Percentiles rank a stretch among this genome's conserved stretches.
Conservation (phyloP, 2,329 filamentous ascomycete genomes). For the Ceratocystis variospora region DNA sequence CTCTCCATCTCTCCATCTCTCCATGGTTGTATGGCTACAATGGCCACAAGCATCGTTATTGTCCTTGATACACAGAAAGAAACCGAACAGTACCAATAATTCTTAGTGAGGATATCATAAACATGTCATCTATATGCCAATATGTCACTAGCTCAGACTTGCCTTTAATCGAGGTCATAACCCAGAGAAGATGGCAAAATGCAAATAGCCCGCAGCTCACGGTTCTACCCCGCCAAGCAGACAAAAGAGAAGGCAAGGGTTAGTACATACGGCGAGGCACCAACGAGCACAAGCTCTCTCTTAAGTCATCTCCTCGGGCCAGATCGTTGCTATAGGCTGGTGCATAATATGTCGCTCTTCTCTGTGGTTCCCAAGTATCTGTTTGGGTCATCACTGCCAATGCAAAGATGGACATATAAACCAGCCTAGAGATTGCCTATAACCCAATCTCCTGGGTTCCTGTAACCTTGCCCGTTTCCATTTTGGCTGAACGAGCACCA, state of each 20-base stretch:
- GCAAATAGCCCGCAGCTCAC: no score
- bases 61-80: background rate
- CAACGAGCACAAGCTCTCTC: conserved; percentile 35
- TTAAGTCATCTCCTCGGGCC: conserved; percentile 9
- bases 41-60: background rate
- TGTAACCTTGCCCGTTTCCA: conserved; percentile 55
- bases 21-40: background rate
- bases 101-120: background rate
- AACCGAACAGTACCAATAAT: background rate
- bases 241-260: conserved; percentile 11
- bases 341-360: background rate
- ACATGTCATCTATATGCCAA: conserved; percentile 1
- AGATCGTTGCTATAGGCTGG: conserved; percentile 7
- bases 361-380: conserved; percentile 61
- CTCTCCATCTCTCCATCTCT: no score
- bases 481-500: conserved; percentile 68
- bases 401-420: background rate
- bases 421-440: background rate
- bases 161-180: conserved; percentile 45
- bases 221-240: background rate
- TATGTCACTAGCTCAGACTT: conserved; percentile 43
- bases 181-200: conserved; percentile 22
- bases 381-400: conserved; percentile 50
- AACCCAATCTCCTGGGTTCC: conserved; percentile 36
- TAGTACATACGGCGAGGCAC: conserved; percentile 33